Evolutionary conservation across 2,329 filamentous ascomycete species (phyloP), one percentile per base, ranked within the genome.

Genomic region (Akanthomyces muscarius): DNA sequence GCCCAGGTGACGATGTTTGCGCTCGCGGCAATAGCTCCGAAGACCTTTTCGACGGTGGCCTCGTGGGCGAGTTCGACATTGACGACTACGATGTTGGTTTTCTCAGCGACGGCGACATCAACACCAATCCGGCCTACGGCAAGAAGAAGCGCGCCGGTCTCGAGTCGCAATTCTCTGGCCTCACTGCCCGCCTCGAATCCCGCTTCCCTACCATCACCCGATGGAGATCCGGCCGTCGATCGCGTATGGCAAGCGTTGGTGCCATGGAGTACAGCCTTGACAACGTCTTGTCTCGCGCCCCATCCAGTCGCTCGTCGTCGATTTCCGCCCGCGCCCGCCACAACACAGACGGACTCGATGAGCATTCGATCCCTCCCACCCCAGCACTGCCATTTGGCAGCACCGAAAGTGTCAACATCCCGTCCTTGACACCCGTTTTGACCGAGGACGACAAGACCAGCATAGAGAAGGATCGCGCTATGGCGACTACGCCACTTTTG

Each of bases 221-320:
- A 23, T 85, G 82, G 82, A 80, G 76, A 63, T 77, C 78, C 0
- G 75, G 72, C 42, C 78, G 77, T 64, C 78, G 78, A 42, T 72
- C 76, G n/a, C 79, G 78, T 61, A 72, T 77, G 16, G 78, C 79
- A 52, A 76, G 80, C 14, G 81, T 79, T 0, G 89, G 92, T 0
- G 88, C 89, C 66, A 96, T 95, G 48, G 94, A 97, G 70, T 83
- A 94, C 28, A 91, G 86, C 18, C 84, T 96, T 56, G 92, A 97
- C 71, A 90, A 88, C 63, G 87, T 88, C 86, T 88, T 80, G 21
- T 89, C 88, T 2, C 80, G 84, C 55, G 83, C 87, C 8, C 82
- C 88, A 3, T 94, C 91, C 3, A 90, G 91, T 69, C 85, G 90
- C 60, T 90, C 91, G 1, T 92, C 91, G 1, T 93, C 89, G n/a